Evolutionary conservation across 768 basidiomycete genomes (phyloP), one percentile per base, ranked within the genome.

Genomic region (Inosperma sp.): DNA sequence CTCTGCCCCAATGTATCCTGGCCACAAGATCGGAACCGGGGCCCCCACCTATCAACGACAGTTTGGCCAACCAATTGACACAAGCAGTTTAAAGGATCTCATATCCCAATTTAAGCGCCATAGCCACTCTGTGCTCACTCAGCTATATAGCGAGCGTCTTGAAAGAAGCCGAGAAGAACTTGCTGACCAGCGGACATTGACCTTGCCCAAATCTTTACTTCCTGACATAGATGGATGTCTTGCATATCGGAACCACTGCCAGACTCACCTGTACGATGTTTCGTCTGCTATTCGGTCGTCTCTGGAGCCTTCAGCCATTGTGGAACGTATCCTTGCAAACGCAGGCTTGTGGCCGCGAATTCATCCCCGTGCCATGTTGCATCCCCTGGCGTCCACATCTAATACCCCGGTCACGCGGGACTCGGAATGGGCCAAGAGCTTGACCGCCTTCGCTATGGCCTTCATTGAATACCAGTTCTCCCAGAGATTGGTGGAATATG

Each of bases 291-390:
- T 57, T 13, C 23, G 34, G 21, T 21, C 37, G 21, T 49, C 41
- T 42, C 33, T 58, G 21, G 30, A 10, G 25, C 56, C 56, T 2
- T 29, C 16, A 16, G 39, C 36, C 37, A 9, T 14, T n/a, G 12
- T 17, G 6, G 53, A 58, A 21, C 27, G 48, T n/a, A 55, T 55
- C 22, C 41, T 55, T 16, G 25, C 25, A 59, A 52, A 34, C 59
- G 36, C 57, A 13, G 47, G 62, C 1, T 62, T 66, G 49, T 75
- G 74, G 72, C 75, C 74, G 10, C 63, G 66, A 3, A 41, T 70
- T 13, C 69, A 68, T 4, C 25, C 57, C 3, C 59, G 58, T 33
- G 39, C 57, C 2, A 62, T 76, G 12, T 59, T 75, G 14, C 48
- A 49, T 13, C 53, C 34, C 8, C 59, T 75, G 35, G 61, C 65